Evolutionary conservation across 768 basidiomycete species (phyloP), one percentile per base, ranked within the genome.

Genomic region (Sporobolomyces roseus): DNA sequence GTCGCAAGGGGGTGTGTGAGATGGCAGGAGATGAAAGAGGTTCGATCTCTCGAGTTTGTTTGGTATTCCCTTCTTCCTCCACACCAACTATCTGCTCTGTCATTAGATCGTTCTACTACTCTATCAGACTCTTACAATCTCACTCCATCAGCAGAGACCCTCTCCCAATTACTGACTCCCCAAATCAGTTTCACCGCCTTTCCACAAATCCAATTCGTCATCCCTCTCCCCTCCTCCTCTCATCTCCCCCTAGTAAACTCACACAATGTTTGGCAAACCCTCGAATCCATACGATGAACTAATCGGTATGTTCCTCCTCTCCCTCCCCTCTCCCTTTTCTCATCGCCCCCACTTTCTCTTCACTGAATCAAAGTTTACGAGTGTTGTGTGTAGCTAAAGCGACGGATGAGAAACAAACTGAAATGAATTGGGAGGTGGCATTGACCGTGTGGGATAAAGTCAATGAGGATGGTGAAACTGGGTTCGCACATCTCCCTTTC

Each of bases 371-470:
- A n/a, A n/a, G n/a, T n/a, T n/a, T n/a, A n/a, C n/a, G n/a, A n/a
- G n/a, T 8, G 29, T 17, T 43, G 23, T 23, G 45, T 13, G 21
- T 8, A 96, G 93, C 80, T 75, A 94, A 96, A 80, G 89, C 94
- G 38, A 99, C 96, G n/a, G 91, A 93, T 78, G 96, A 98, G 84
- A 93, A 92, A 78, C 82, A 93, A 66, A 93, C 93, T 1, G 83
- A 84, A 63, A 94, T 96, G 81, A 90, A 96, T 79, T 99, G 96
- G 96, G 93, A 93, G 77, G 82, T 92, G 66, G 91, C 93, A 70
- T 77, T 97, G 55, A 91, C 89, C 74, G 79, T 98, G n/a, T 96
- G 93, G 74, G 96, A 99, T 81, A 96, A 96, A 80, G 93, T 99
- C 9, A 82, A 83, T 35, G 92, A 93, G 17, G 94, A 99, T 71